These are phyloP conservation scores for Eustoma russellianum DNA, from an alignment of 257 asterid species.

Conservation along the genomic window DNA sequence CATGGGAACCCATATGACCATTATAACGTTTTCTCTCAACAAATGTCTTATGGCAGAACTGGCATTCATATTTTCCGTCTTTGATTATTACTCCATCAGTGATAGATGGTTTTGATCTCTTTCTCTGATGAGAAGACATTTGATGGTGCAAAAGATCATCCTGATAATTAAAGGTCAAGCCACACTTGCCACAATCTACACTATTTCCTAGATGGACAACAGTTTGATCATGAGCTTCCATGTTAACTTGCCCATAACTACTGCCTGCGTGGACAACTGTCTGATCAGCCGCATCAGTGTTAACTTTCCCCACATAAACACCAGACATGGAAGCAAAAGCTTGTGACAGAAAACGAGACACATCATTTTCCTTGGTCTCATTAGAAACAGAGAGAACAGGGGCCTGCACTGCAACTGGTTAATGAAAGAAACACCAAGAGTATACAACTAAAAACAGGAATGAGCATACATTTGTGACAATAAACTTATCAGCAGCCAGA, in stretches of 20 bases:
- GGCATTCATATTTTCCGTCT: constrained; percentile 59
- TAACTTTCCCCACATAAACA: constrained; percentile 27
- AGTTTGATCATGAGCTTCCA: constrained; percentile 21
- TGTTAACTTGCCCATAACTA: constrained; percentile 3
- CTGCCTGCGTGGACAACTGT: constrained; percentile 32
- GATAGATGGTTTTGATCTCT: constrained; percentile 32
- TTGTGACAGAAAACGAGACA: constrained; percentile 24
- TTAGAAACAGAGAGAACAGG: constrained; percentile 27
- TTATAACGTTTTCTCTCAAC: constrained; percentile 51
- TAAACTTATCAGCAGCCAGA: constrained; percentile 21
- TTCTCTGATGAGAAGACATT: constrained; percentile 40
- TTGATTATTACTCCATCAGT: constrained; percentile 61
- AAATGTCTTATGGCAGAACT: constrained; percentile 62
- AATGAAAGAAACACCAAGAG: constrained; percentile 6
- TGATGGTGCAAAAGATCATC: constrained; percentile 46
- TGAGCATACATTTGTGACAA: constrained; percentile 29
- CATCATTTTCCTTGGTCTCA: constrained; percentile 18
- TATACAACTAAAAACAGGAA: constrained; percentile 1
- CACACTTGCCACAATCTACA: constrained; percentile 35
- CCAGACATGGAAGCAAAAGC: constrained; percentile 17
- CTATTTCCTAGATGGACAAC: constrained; percentile 31
- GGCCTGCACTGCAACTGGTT: constrained; percentile 26
- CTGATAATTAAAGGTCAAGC: constrained; percentile 26
- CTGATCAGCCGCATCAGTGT: constrained; percentile 18
- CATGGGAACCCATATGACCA: constrained; percentile 69